Evolutionary conservation across 2,329 filamentous ascomycete species (phyloP).

Genomic region (Exophiala aquamarina): DNA sequence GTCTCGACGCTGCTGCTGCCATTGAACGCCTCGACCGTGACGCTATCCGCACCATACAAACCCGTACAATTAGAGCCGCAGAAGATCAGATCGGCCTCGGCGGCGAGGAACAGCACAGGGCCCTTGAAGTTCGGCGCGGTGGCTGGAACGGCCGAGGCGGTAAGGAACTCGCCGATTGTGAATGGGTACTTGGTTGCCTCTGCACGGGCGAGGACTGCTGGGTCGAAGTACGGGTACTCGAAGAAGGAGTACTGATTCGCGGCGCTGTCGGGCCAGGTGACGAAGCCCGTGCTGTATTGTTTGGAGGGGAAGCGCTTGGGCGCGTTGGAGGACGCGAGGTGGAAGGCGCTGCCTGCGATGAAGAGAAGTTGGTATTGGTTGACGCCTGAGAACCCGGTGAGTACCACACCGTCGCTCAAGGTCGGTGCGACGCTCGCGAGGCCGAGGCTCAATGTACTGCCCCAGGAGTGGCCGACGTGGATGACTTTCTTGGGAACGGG

Average conservation of each 20-base stretch:
- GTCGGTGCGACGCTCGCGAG: slow-evolving; percentile 35
- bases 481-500: slow-evolving; percentile 35
- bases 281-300: slow-evolving; percentile 55
- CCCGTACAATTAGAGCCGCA: slow-evolving; percentile 31
- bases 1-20: slow-evolving; percentile 26
- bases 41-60: slow-evolving; percentile 26
- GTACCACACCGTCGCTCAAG: slow-evolving; percentile 38
- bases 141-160: slow-evolving; percentile 9
- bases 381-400: slow-evolving; percentile 48
- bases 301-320: slow-evolving; percentile 16
- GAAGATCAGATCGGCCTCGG: slow-evolving; percentile 26
- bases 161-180: slow-evolving; percentile 31
- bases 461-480: slow-evolving; percentile 40
- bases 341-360: slow-evolving; percentile 20
- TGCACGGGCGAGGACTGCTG: slow-evolving; percentile 49
- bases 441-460: slow-evolving; percentile 35
- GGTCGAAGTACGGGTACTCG: slow-evolving; percentile 56
- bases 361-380: slow-evolving; percentile 42
- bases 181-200: slow-evolving; percentile 31
- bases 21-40: slow-evolving; percentile 19
- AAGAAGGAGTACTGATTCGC: slow-evolving; percentile 48
- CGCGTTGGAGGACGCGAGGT: slow-evolving; percentile 34
- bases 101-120: slow-evolving; percentile 31
- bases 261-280: slow-evolving; percentile 51
- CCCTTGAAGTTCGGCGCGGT: slow-evolving; percentile 23